Evolutionary conservation across 768 basidiomycete genomes (phyloP).

Genomic region (Gloeopeniophorella convolvens): DNA sequence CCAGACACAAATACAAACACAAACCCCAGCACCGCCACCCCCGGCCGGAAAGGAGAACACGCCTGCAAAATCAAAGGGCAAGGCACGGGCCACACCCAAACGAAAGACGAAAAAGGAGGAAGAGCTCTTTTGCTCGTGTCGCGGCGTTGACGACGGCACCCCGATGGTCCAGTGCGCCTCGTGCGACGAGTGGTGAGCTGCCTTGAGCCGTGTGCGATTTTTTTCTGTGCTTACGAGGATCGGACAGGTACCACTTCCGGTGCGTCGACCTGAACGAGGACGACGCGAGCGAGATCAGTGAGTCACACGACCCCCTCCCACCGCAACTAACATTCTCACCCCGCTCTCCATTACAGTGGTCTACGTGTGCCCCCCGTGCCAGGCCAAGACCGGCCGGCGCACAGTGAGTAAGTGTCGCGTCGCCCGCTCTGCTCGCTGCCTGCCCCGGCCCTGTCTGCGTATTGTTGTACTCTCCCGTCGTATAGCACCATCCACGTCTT

Average conservation of each 20-base stretch:
- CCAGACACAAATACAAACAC: conserved; percentile 6
- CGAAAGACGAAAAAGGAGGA: conserved; percentile 18
- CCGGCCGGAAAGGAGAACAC: conserved; percentile 8
- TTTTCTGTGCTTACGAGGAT: neutral
- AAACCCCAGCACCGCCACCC: neutral
- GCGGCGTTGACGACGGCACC: conserved; percentile 60
- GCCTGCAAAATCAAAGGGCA: conserved; percentile 8
- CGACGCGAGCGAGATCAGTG: conserved; percentile 70
- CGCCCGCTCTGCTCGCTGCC: conserved; percentile 3
- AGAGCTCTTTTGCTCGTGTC: conserved; percentile 50
- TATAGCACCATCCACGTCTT: conserved; percentile 19
- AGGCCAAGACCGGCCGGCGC: conserved; percentile 50
- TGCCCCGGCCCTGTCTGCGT: conserved; percentile 7
- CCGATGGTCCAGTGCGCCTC: conserved; percentile 71
- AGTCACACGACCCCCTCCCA: conserved; percentile 29
- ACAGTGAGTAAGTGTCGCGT: conserved; percentile 67
- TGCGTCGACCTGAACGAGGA: conserved; percentile 56
- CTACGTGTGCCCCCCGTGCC: conserved; percentile 50
- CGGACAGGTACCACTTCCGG: conserved; percentile 66
- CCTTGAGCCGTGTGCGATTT: too few relatives aligned
- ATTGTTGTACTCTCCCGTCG: conserved; percentile 20
- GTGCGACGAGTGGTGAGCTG: conserved; percentile 61
- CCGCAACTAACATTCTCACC: neutral
- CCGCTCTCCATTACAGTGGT: conserved; percentile 37
- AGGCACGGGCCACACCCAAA: conserved; percentile 10